These are phyloP conservation scores for Leishmania lainsoni DNA, from an alignment of 208 protist species.

Conservation along the genomic window DNA sequence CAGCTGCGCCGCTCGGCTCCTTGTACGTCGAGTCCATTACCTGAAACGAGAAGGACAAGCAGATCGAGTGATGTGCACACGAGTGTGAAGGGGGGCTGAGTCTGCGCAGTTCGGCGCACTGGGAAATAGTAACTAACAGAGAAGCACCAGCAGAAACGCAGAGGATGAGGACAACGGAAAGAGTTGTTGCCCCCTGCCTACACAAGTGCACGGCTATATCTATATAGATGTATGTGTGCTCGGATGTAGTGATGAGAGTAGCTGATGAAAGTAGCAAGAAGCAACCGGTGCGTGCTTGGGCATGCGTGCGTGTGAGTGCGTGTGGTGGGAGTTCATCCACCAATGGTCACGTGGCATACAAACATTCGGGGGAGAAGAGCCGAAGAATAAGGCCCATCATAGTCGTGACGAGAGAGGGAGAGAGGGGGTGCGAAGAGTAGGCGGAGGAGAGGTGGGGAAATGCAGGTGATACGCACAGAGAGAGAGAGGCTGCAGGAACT, in stretches of 20 bases:
- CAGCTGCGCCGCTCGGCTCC: slow-evolving; percentile 43
- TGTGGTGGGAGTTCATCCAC: not conserved
- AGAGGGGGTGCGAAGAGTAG: not conserved
- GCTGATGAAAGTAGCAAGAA: not conserved
- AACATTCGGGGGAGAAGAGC: not conserved
- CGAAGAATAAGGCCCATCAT: not conserved
- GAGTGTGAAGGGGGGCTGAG: not conserved
- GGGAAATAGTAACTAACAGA: not conserved
- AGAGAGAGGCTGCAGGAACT: not conserved
- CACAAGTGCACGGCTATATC: not conserved
- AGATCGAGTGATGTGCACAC: not conserved
- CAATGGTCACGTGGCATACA: not conserved
- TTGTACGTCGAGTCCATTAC: slow-evolving; percentile 55
- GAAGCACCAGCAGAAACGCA: not conserved
- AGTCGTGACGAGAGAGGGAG: not conserved
- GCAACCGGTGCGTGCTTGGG: not conserved
- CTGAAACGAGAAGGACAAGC: not conserved
- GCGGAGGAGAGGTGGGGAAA: not conserved
- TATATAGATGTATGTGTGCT: not conserved
- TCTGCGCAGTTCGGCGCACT: not conserved
- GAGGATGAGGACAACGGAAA: not conserved
- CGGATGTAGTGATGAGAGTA: not conserved
- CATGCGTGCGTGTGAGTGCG: not conserved
- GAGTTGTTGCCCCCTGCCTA: not conserved
- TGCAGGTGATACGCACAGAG: not conserved